Evolutionary conservation across 345 rosid species (phyloP), one percentile per base, ranked within the genome.

Genomic region (Geranium rotundifolium): DNA sequence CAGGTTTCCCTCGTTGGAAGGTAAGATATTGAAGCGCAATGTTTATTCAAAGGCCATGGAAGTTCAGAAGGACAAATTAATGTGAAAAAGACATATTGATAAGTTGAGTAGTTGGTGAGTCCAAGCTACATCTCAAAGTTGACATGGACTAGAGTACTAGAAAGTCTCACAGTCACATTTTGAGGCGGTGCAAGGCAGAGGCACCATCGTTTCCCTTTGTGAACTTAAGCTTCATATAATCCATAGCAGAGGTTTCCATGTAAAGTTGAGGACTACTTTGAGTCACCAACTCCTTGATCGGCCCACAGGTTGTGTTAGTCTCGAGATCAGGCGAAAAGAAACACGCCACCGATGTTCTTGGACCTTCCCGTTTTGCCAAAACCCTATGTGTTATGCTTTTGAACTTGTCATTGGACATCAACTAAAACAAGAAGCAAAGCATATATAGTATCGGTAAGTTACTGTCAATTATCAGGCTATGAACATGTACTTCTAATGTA

Each of bases 371-470:
- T 50, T 64, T 78, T 1, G 84, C 86, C 70, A 82, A 9, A 23
- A 79, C 86, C n/a, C 81, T 52, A 9, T 82, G 84, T 65, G 79
- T 73, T 7, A 70, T 70, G 29, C 86, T 82, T 14, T 67, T 67
- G 49, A 77, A 77, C 59, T 75, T 77, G 62, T 71, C 78, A 39
- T 79, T 79, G 15, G 83, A 68, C 19, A 79, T 67, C 54, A 82
- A 76, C 86, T 79, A 73, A 6, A 60, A 63, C 29, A 41, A 57
- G 19, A 69, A n/a, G n/a, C 20, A 63, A 39, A 30, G 57, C 17
- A 57, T 10, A 57, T 0, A 57, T n/a, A 57, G 13, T 13, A 3
- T 4, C 14, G 59, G 10, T 13, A 57, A n/a, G 19, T 18, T n/a
- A 16, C n/a, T 57, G 59, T n/a, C 4, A n/a, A 10, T 2, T 4